Evolutionary conservation across 495 filamentous ascomycete genomes (phyloP).

Genomic region (Glonium stellatum): DNA sequence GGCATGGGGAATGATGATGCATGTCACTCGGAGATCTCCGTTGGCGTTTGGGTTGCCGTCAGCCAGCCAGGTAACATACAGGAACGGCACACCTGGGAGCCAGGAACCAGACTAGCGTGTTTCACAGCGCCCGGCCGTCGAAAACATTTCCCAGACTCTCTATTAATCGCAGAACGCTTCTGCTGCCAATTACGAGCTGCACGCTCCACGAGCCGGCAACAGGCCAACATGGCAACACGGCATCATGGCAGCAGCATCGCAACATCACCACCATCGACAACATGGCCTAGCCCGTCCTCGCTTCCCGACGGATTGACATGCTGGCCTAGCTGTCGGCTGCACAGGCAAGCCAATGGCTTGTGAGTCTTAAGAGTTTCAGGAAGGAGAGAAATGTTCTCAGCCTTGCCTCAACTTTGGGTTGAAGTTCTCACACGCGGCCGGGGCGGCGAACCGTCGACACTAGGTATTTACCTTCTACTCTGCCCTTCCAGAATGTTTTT

Average conservation of each 20-base stretch:
- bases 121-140: too few species aligned
- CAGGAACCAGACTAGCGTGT: too few species aligned
- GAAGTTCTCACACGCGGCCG: not conserved
- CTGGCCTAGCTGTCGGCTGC: not conserved
- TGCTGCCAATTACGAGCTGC: too few species aligned
- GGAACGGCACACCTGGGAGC: too few species aligned
- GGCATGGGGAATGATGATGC: too few species aligned
- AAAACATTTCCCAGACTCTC: too few species aligned
- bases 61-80: not conserved
- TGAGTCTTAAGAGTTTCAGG: not conserved
- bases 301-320: not conserved
- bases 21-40: conserved; percentile 1
- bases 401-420: not conserved
- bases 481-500: not conserved
- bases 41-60: not conserved
- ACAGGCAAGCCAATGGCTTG: not conserved
- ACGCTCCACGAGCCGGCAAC: too few species aligned
- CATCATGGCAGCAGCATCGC: too few species aligned
- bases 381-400: not conserved
- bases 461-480: not conserved
- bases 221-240: too few species aligned
- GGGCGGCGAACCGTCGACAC: not conserved
- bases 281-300: too few species aligned
- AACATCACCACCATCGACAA: too few species aligned
- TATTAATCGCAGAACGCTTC: too few species aligned